These are phyloP conservation scores for Paramecium bursaria DNA, from an alignment of 73 alveolate species.

Conservation along the genomic window DNA sequence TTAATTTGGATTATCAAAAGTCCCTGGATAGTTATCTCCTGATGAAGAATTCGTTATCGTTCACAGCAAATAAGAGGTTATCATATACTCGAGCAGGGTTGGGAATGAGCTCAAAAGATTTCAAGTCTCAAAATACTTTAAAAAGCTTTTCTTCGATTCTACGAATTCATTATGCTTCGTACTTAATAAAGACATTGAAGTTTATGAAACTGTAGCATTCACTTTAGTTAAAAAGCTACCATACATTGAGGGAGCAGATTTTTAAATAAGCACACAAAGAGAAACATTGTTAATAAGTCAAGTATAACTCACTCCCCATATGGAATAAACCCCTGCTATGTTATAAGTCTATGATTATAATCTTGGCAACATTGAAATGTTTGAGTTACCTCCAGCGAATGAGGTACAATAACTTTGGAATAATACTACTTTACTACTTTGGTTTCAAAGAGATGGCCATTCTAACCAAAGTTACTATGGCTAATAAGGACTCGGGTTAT, in stretches of 20 bases:
- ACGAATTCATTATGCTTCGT: conserved; percentile 30
- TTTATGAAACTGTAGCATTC: conserved; percentile 39
- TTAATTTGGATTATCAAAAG: too few relatives aligned
- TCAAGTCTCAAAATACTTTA: too few relatives aligned
- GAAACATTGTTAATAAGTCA: conserved; percentile 6
- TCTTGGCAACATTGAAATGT: conserved; percentile 21
- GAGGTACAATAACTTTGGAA: conserved; percentile 50
- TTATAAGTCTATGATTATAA: conserved; percentile 10
- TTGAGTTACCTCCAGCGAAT: conserved; percentile 25
- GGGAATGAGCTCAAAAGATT: too few relatives aligned
- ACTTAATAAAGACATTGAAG: not conserved
- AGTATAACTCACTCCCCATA: conserved; percentile 14
- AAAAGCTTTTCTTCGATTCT: conserved; percentile 12
- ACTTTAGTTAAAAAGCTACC: not conserved
- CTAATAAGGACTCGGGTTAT: too few relatives aligned
- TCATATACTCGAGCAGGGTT: too few relatives aligned
- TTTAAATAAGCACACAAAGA: conserved; percentile 1
- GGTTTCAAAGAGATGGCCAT: too few relatives aligned
- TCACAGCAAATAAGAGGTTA: too few relatives aligned
- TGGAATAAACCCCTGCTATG: not conserved
- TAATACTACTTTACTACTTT: too few relatives aligned
- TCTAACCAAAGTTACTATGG: too few relatives aligned
- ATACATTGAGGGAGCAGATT: conserved; percentile 24
- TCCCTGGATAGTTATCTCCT: too few relatives aligned
- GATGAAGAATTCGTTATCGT: too few relatives aligned